phyloP scores from a whole-genome alignment of 345 rosid genomes.

The Angophora floribunda region DNA sequence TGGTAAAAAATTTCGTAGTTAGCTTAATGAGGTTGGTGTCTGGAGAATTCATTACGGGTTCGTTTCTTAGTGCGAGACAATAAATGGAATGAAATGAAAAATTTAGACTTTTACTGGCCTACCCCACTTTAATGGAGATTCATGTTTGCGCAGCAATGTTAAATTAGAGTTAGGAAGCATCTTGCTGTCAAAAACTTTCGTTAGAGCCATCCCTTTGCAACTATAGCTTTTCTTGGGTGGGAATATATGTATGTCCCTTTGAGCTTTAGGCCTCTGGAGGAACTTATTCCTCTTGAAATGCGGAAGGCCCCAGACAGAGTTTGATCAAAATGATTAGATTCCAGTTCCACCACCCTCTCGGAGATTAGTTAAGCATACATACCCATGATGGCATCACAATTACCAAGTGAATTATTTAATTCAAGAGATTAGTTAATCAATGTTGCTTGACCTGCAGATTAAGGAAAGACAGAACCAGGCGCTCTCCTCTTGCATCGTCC shows the following conservation, averaged over 20 bases:
- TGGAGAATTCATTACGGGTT: neutral
- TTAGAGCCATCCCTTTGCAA: neutral
- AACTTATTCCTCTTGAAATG: neutral
- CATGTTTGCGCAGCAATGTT: neutral
- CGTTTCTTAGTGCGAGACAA: neutral
- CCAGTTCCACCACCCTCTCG: neutral
- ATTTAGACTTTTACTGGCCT: neutral
- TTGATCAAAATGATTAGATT: neutral
- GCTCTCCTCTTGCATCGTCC: neutral
- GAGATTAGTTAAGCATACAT: neutral
- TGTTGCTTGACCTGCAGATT: neutral
- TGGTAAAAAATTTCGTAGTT: neutral
- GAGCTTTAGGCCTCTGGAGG: neutral
- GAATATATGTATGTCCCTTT: neutral
- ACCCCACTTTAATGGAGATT: neutral
- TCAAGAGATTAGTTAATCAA: neutral
- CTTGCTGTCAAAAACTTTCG: neutral
- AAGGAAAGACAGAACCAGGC: neutral
- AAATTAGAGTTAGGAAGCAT: neutral
- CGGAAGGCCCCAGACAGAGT: neutral
- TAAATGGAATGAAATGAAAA: neutral
- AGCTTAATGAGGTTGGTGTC: neutral
- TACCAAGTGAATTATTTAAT: neutral
- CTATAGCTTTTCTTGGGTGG: neutral
- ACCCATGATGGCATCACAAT: neutral